phyloP scores from a whole-genome alignment of 805 yeast genomes.

The Kuraishia piskuri region DNA sequence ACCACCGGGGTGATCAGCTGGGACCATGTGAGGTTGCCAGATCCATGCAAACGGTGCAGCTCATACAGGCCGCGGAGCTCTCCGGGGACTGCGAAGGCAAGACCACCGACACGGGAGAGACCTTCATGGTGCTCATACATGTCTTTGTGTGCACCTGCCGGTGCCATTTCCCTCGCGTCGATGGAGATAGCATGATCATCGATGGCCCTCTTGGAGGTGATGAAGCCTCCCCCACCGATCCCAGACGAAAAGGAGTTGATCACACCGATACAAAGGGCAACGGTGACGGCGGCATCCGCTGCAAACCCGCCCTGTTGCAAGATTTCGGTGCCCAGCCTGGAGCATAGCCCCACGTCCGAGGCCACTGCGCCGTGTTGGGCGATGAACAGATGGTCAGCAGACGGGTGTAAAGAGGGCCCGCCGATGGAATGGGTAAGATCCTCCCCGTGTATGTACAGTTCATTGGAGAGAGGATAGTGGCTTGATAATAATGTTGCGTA shows the following conservation, averaged over 20 bases:
- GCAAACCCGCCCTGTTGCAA: conserved; percentile 63
- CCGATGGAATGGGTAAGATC: conserved; percentile 8
- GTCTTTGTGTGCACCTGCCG: conserved; percentile 45
- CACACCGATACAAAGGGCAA: conserved; percentile 82
- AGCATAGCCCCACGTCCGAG: conserved; percentile 56
- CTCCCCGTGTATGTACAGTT: neutral
- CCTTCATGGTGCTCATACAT: conserved; percentile 50
- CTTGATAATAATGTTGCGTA: neutral
- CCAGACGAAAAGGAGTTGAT: conserved; percentile 80
- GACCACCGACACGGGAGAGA: conserved; percentile 66
- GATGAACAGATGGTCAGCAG: conserved; percentile 23
- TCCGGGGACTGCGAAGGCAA: conserved; percentile 89
- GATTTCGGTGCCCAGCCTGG: conserved; percentile 51
- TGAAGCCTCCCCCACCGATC: conserved; percentile 93
- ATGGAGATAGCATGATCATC: conserved; percentile 48
- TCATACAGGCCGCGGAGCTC: conserved; percentile 77
- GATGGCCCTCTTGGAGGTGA: conserved; percentile 33
- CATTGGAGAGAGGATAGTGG: neutral
- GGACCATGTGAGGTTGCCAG: conserved; percentile 65
- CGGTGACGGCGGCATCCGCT: conserved; percentile 89
- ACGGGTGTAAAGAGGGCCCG: conserved; percentile 37
- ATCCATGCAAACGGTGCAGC: conserved; percentile 52
- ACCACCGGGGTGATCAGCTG: conserved; percentile 72
- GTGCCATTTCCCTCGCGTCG: conserved; percentile 90
- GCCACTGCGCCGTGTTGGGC: conserved; percentile 57